Conservation (phyloP, 2,329 filamentous ascomycete species). For the Neonectria coccinea region DNA sequence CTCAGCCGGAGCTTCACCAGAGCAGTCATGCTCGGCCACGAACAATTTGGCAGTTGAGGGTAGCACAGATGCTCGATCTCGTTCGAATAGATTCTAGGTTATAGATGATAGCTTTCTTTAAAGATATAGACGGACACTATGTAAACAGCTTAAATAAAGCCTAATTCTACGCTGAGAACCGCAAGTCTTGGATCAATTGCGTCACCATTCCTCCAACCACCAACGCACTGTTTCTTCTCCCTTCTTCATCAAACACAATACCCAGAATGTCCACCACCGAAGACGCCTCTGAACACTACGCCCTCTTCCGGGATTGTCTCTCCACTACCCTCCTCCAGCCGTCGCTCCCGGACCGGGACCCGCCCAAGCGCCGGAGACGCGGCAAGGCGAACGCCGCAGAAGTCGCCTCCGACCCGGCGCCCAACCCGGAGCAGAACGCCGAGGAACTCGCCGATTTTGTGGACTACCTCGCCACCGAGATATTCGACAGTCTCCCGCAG, state of each 20-base stretch:
- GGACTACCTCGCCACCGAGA: constrained; percentile 79
- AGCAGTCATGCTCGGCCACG: not conserved
- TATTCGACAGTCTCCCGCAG: constrained; percentile 73
- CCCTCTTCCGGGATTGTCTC: constrained; percentile 79
- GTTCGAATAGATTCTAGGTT: constrained; percentile 33
- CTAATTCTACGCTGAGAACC: constrained; percentile 3
- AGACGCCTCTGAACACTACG: constrained; percentile 52
- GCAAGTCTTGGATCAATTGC: constrained; percentile 31
- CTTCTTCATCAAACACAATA: constrained; percentile 11
- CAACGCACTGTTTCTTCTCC: constrained; percentile 1
- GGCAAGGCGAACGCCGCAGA: constrained; percentile 35
- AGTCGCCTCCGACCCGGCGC: constrained; percentile 27
- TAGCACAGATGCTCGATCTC: constrained; percentile 17
- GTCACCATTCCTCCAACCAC: constrained; percentile 25
- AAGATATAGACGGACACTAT: not conserved
- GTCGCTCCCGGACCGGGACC: constrained; percentile 59
- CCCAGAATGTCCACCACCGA: constrained; percentile 36
- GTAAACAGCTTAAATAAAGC: not conserved
- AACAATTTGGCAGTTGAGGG: constrained; percentile 9
- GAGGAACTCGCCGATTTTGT: constrained; percentile 84
- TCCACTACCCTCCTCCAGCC: constrained; percentile 76
- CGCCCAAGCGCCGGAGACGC: constrained; percentile 58
- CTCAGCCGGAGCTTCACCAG: constrained; percentile 27
- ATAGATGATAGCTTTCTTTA: not conserved
- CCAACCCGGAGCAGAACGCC: constrained; percentile 53